Evolutionary conservation across 768 basidiomycete species (phyloP), one percentile per base, ranked within the genome.

Genomic region (Trametes gibbosa): DNA sequence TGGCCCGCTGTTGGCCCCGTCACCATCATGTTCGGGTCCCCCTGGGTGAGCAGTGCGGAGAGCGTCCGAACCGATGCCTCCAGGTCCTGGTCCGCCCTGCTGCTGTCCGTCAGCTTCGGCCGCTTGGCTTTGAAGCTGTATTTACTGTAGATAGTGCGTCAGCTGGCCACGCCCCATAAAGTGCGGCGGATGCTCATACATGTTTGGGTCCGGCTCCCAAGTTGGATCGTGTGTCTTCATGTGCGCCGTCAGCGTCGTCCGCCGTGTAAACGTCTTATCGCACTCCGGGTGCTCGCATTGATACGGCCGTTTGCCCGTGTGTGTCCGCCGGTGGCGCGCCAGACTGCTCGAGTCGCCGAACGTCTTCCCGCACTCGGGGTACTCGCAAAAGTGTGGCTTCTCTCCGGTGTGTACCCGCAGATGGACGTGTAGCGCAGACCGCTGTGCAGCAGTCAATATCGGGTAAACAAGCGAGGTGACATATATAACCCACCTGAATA

Each of bases 281-380:
- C 90, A 91, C 59, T 84, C 81, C 4, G 86, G 82, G 62, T 90
- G 86, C 71, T 91, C 89, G 69, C 92, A 93, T 69, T 87, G 90
- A 72, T 92, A 93, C 32, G 89, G 90, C 52, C 90, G 84, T 71
- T 90, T 93, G 42, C 88, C 91, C 9, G 89, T 92, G 67, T 90
- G 92, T 23, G 91, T 94, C 65, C 94, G 84, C 52, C 94, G 85
- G 76, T 96, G 94, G 61, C 94, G 84, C 49, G 94, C 93, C 45
- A 96, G 81, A 74, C 89, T 91, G 67, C 92, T 93, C 3, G 93
- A 95, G 70, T 96, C 93, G 47, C 90, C 86, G 74, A 95, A 96
- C 0, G 89, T 90, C 76, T 90, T 92, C 49, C 81, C 83, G 72
- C 93, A 96, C 8, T 84, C 89, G 2, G 89, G 89, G 70, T 93